Evolutionary conservation across 176 grass and related monocot genomes (phyloP).

Genomic region (Elymus sibiricus): DNA sequence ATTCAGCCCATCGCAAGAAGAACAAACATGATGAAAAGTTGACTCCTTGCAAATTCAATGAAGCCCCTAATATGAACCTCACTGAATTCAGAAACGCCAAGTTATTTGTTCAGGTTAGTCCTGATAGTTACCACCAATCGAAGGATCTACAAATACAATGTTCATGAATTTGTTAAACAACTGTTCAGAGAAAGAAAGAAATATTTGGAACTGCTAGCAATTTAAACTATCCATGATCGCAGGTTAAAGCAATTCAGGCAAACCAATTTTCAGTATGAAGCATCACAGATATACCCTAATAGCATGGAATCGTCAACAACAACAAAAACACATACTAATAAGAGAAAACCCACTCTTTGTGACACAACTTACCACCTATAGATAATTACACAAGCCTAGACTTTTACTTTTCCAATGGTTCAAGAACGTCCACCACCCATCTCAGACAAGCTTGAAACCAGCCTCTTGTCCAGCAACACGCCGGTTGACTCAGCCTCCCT

Average conservation of each 20-base stretch:
- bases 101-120: neutral
- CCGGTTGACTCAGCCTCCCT: conserved; percentile 55
- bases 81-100: neutral
- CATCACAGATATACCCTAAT: neutral
- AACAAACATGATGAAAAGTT: neutral
- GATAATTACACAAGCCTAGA: neutral
- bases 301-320: neutral
- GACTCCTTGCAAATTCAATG: neutral
- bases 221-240: neutral
- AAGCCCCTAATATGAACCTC: neutral
- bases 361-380: neutral
- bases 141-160: neutral
- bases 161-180: neutral
- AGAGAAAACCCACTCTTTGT: neutral
- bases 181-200: neutral
- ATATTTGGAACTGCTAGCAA: neutral
- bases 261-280: neutral
- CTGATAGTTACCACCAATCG: neutral
- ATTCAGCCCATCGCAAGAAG: neutral
- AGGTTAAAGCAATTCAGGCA: neutral
- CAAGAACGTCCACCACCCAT: neutral
- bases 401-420: neutral
- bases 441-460: conserved; percentile 28
- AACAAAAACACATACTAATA: neutral
- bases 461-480: conserved; percentile 53